Evolutionary conservation across 306 rosid species (phyloP).

Genomic region (Castanospermum australe): DNA sequence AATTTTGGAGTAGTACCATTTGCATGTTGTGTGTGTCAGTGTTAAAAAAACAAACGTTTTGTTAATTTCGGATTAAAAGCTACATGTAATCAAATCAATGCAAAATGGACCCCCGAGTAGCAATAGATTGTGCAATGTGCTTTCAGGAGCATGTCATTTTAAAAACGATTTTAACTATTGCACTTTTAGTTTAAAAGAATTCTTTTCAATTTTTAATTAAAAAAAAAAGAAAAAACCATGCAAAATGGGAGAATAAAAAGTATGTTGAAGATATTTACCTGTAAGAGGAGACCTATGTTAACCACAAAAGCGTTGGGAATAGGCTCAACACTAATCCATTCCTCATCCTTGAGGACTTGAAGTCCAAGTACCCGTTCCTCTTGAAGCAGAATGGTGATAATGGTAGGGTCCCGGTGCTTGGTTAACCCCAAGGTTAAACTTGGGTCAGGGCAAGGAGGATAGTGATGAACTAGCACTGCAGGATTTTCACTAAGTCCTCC

Average conservation of each 20-base stretch:
- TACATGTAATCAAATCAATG: too few species aligned
- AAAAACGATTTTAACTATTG: too few species aligned
- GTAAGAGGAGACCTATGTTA: slow-evolving; percentile 47
- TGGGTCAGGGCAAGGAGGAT: slow-evolving; percentile 80
- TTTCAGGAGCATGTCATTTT: too few species aligned
- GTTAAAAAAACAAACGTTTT: too few species aligned
- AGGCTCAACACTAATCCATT: slow-evolving; percentile 56
- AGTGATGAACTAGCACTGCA: slow-evolving; percentile 49
- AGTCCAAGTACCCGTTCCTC: slow-evolving; percentile 51
- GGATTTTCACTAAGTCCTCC: slow-evolving; percentile 50
- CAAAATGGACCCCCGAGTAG: too few species aligned
- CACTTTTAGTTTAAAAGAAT: too few species aligned
- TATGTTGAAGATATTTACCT: slow-evolving; percentile 24
- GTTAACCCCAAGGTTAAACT: slow-evolving; percentile 62
- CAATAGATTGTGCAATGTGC: too few species aligned
- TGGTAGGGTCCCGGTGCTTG: slow-evolving; percentile 61
- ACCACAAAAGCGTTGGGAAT: slow-evolving; percentile 51
- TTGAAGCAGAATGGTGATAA: slow-evolving; percentile 69
- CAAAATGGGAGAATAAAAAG: too few species aligned
- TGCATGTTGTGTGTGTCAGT: too few species aligned
- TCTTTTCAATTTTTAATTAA: too few species aligned
- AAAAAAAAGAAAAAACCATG: too few species aligned
- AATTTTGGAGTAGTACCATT: too few species aligned
- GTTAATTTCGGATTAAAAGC: neutral
- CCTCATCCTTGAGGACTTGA: slow-evolving; percentile 49